phyloP scores from a whole-genome alignment of 257 asterid genomes.

The Cruciata laevipes region DNA sequence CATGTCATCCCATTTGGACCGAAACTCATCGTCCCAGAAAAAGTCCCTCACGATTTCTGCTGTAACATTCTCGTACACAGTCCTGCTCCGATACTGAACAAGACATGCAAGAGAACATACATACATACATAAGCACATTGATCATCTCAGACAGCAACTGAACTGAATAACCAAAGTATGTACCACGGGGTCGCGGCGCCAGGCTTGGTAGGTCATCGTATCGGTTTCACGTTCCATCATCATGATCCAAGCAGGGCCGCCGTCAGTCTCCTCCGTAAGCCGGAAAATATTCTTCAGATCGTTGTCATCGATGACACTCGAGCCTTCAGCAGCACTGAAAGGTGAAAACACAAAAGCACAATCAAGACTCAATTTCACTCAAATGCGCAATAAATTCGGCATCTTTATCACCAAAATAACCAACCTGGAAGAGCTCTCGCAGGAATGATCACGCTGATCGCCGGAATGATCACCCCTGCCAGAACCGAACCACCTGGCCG shows the following conservation, averaged over 20 bases:
- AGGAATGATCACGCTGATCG: neutral
- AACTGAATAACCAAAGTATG: neutral
- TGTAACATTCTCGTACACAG: conserved; percentile 90
- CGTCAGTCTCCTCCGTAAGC: conserved; percentile 66
- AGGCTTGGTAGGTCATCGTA: conserved; percentile 82
- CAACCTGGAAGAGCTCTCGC: neutral
- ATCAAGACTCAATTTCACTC: neutral
- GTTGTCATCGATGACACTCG: conserved; percentile 34
- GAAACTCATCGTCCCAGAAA: conserved; percentile 92
- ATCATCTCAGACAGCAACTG: neutral
- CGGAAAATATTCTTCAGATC: conserved; percentile 55
- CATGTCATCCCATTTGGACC: conserved; percentile 84
- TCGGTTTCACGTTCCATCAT: conserved; percentile 76
- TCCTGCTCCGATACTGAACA: conserved; percentile 75
- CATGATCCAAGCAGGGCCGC: conserved; percentile 77
- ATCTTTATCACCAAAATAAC: neutral
- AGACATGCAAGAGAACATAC: neutral
- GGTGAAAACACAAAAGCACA: neutral
- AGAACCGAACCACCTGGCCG: no score
- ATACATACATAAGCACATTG: neutral
- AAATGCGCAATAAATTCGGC: neutral
- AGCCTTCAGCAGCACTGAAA: conserved; percentile 33
- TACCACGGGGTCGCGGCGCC: conserved; percentile 94
- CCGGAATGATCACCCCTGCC: neutral
- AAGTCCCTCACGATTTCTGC: conserved; percentile 84